Evolutionary conservation across 805 yeast species (phyloP), one percentile per base, ranked within the genome.

Genomic region (Saccharomyces paradoxus): DNA sequence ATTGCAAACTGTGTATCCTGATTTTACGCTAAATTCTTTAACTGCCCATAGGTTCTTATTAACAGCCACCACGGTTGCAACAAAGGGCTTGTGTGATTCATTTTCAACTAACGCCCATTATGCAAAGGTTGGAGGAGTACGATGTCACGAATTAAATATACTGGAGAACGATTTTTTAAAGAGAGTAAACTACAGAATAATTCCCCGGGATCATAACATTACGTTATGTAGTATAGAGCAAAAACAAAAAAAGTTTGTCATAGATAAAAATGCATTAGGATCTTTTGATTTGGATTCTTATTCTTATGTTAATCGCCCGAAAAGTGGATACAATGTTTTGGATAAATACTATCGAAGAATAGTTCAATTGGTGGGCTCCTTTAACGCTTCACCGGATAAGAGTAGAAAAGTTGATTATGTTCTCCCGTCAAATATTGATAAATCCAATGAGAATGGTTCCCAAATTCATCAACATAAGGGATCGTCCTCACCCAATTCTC

Each of bases 111-210:
- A 91, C 70, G 80, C 85, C 48, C 97, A 94, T 69, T 92, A 94
- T 65, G 96, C 98, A 12, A 87, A 87, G 67, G 97, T 94, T 21
- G 99, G 99, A 2, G 98, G 99, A 56, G 86, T 90, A 4, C 89
- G 89, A 47, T 73, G 86, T 50, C 78, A 83, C 56, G 97, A 90
- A 66, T 74, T 91, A 60, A 94, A 94, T 69, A 77, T 92, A 53
- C 75, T 92, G 49, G 99, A 92, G 67, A 83, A 87, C 52, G 98
- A 94, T 69, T 90, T 94, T 63, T 77, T 92, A 48, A 79, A 80
- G 50, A 76, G 90, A 57, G 92, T 92, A 9, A 81, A 83, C 56
- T 92, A 94, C 81, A 76, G 87, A 57, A 82, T 87, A 13, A 78
- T 87, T 2, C 92, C 94, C 2, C 63, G 78, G 56, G 73, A 73